These are phyloP conservation scores for Sanghuangporus baumii DNA, from an alignment of 1,284 basidiomycete genomes.

Conservation along the genomic window DNA sequence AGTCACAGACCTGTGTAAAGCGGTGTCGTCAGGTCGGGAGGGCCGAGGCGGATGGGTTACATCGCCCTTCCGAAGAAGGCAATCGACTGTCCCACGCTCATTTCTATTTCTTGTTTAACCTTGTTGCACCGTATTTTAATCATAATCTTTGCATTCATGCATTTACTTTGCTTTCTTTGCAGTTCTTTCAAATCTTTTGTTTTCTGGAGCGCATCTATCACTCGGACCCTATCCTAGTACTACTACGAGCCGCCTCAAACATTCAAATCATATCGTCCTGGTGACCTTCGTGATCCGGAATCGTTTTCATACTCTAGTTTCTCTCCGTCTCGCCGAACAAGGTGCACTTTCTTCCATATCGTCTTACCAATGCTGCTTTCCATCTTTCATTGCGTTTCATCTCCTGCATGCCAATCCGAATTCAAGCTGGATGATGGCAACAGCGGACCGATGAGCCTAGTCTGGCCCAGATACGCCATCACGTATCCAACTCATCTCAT, in stretches of 20 bases:
- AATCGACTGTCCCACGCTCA: background rate
- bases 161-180: background rate
- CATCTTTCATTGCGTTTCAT: background rate
- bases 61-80: background rate
- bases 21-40: background rate
- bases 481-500: background rate
- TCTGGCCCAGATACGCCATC: background rate
- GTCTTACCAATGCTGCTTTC: background rate
- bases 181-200: background rate
- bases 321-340: background rate
- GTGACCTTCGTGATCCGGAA: background rate
- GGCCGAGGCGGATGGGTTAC: background rate
- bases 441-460: background rate
- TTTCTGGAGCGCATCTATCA: background rate
- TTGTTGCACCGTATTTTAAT: background rate
- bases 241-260: background rate
- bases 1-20: background rate
- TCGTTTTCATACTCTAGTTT: background rate
- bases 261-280: background rate
- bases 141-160: background rate
- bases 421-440: background rate
- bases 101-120: background rate
- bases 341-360: background rate
- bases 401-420: background rate
- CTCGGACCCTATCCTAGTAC: background rate